phyloP scores from a whole-genome alignment of 306 rosid genomes.

The Purshia tridentata region DNA sequence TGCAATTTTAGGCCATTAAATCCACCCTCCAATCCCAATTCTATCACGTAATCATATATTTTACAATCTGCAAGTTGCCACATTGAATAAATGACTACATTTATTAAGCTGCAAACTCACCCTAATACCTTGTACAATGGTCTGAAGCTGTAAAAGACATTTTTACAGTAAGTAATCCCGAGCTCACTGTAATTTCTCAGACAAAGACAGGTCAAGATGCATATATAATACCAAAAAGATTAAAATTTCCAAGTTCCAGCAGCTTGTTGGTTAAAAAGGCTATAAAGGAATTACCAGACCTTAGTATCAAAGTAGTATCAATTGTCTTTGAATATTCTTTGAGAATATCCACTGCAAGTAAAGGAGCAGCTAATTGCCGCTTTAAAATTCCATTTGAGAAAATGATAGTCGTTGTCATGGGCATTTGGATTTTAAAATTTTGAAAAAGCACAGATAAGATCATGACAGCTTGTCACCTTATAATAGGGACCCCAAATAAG shows the following conservation, averaged over 20 bases:
- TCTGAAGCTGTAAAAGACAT: neutral
- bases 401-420: neutral
- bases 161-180: too few species aligned
- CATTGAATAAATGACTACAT: neutral
- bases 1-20: constrained; percentile 24
- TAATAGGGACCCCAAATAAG: neutral
- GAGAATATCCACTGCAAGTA: constrained; percentile 1
- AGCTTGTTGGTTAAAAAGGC: neutral
- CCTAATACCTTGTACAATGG: neutral
- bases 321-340: neutral
- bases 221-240: too few species aligned
- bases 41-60: neutral
- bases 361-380: neutral
- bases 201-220: too few species aligned
- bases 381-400: neutral
- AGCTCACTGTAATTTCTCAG: too few species aligned
- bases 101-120: neutral
- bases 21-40: neutral
- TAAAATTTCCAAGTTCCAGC: neutral
- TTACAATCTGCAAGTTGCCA: neutral
- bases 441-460: neutral
- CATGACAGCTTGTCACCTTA: neutral
- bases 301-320: neutral
- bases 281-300: too few species aligned
- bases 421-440: neutral